Evolutionary conservation across 106 monocot genomes (phyloP), one percentile per base, ranked within the genome.

Genomic region (Chionographis japonica): DNA sequence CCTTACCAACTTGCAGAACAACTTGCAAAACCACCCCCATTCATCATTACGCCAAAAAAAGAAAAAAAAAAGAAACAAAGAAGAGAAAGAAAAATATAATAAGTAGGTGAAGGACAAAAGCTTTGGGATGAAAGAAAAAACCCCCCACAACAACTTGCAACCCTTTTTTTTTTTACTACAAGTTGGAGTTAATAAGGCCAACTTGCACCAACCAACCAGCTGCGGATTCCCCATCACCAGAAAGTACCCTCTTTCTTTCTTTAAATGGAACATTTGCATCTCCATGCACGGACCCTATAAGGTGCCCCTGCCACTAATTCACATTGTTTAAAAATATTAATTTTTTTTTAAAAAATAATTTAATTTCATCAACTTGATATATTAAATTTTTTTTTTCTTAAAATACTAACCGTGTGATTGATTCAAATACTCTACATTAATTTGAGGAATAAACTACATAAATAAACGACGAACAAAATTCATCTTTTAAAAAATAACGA

Each of bases 1-100:
- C 54, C 54, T 54, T 4, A 54, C 54, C 54, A 54, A 54, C 54
- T 54, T 54, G 54, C 54, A 54, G 54, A 15, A 4, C 54, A 54
- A 54, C 13, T 54, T 54, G 54, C 54, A 54, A n/a, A 10, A 3
- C 54, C 54, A 54, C 15, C 14, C 27, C 54, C 54, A n/a, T 15
- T 16, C 54, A 54, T 54, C n/a, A 54, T 54, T 16, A 54, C 13
- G 4, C 15, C n/a, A 54, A 13, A 16, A 13, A 54, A 3, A 16
- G 12, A 15, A 54, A 54, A 15, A 54, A 54, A 15, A n/a, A n/a
- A n/a, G n/a, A 54, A 16, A 54, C n/a, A 54, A 15, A 54, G 54
- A 54, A 16, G 15, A 15, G 4, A 2, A 4, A 16, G 5, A 54
- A 54, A 12, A 12, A 15, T 54, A 16, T 12, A 13, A 54, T 13